phyloP scores from a whole-genome alignment of 306 rosid species.

The Cucurbita moschata region DNA sequence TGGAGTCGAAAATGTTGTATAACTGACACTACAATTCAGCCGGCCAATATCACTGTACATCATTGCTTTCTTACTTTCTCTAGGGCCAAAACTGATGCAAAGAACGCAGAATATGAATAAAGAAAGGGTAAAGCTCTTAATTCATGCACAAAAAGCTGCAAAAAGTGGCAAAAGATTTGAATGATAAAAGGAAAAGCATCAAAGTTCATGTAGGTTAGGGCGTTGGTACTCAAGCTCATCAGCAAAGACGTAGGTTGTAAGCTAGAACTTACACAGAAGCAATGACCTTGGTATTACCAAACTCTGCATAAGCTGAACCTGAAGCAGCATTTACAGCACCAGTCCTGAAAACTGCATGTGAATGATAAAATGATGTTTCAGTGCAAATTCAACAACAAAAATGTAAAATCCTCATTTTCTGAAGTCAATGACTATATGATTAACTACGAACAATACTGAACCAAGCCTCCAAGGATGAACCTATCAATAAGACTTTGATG shows the following conservation, averaged over 20 bases:
- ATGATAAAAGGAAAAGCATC: not conserved
- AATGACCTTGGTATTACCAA: constrained; percentile 89
- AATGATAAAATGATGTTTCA: not conserved
- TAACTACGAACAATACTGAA: not conserved
- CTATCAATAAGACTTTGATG: not conserved
- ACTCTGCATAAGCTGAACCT: constrained; percentile 94
- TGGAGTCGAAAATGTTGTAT: constrained; percentile 69
- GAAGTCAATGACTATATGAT: not conserved
- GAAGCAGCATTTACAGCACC: constrained; percentile 94
- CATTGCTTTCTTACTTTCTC: constrained; percentile 98
- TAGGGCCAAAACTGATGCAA: constrained; percentile 72
- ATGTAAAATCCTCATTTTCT: not conserved
- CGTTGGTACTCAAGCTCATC: not conserved
- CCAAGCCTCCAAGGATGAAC: not conserved
- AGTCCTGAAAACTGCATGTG: constrained; percentile 70
- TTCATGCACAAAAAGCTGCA: not conserved
- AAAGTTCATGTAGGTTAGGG: not conserved
- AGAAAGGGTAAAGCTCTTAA: not conserved
- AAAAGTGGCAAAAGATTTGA: not conserved
- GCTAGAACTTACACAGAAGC: constrained; percentile 79
- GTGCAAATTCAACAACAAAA: not conserved
- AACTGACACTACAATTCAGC: constrained; percentile 75
- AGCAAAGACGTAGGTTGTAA: not conserved
- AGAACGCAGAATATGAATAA: not conserved
- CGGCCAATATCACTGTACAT: constrained; percentile 81